Evolutionary conservation across 192 early-diverging fungal species (phyloP).

Genomic region (Coemansia sp.): DNA sequence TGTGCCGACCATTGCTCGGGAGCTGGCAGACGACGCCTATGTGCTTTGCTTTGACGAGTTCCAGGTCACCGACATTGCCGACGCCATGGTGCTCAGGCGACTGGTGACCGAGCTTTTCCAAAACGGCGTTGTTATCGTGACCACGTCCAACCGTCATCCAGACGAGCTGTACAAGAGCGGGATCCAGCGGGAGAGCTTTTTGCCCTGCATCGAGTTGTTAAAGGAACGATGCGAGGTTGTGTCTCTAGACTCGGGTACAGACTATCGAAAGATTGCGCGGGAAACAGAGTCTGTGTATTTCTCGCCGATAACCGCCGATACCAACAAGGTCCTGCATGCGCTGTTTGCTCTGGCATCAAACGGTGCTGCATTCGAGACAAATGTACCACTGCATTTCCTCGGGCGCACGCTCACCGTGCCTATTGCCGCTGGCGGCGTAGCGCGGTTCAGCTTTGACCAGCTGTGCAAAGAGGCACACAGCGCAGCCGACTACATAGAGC

Average conservation of each 20-base stretch:
- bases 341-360: slow-evolving; percentile 38
- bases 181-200: slow-evolving; percentile 87
- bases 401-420: slow-evolving; percentile 74
- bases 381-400: slow-evolving; percentile 62
- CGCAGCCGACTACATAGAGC: slow-evolving; percentile 88
- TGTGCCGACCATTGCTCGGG: slow-evolving; percentile 69
- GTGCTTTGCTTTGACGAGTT: slow-evolving; percentile 97
- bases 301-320: slow-evolving; percentile 58
- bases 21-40: slow-evolving; percentile 77
- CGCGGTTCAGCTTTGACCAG: slow-evolving; percentile 73
- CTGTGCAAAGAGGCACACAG: slow-evolving; percentile 75
- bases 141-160: slow-evolving; percentile 92
- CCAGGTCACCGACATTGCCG: slow-evolving; percentile 93
- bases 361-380: slow-evolving; percentile 11
- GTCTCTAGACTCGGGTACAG: slow-evolving; percentile 84
- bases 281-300: slow-evolving; percentile 69
- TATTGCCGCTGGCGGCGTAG: slow-evolving; percentile 63
- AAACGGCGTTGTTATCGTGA: slow-evolving; percentile 83
- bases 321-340: slow-evolving; percentile 36
- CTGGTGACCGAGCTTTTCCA: slow-evolving; percentile 81
- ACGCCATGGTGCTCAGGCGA: slow-evolving; percentile 90
- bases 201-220: slow-evolving; percentile 88
- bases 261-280: slow-evolving; percentile 76
- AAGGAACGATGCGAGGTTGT: slow-evolving; percentile 80
- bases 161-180: slow-evolving; percentile 95